Conservation (phyloP, 495 filamentous ascomycete species). For the Hypoxylon rickii region DNA sequence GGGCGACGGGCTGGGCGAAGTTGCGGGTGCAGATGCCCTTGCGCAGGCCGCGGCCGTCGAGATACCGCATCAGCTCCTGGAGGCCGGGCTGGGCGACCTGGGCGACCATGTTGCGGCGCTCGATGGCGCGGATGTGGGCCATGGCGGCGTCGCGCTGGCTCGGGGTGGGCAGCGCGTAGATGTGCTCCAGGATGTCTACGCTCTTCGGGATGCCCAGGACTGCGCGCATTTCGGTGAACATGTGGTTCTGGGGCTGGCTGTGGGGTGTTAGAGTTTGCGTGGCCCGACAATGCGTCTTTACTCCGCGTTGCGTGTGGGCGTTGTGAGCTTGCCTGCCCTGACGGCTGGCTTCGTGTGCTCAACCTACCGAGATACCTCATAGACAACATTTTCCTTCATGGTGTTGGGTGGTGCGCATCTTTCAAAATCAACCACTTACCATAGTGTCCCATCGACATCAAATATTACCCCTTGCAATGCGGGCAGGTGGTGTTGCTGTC, state of each 20-base stretch:
- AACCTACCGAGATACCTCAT: too few relatives aligned
- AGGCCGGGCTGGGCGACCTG: conserved; percentile 85
- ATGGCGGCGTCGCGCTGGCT: conserved; percentile 66
- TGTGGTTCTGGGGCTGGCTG: conserved; percentile 89
- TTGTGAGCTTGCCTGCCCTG: not conserved
- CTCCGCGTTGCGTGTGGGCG: not conserved
- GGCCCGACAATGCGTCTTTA: too few relatives aligned
- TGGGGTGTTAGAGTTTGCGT: not conserved
- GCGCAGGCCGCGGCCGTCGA: conserved; percentile 65
- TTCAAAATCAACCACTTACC: conserved; percentile 56
- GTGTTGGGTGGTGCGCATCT: too few relatives aligned
- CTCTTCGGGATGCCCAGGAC: conserved; percentile 65
- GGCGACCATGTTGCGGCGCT: conserved; percentile 73
- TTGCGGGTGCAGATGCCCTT: conserved; percentile 94
- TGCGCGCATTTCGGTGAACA: conserved; percentile 86
- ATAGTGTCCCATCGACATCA: conserved; percentile 93
- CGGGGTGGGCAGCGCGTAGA: conserved; percentile 68
- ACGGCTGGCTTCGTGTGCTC: too few relatives aligned
- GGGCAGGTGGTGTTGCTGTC: conserved; percentile 47
- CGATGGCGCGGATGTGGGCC: conserved; percentile 74
- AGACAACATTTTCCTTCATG: too few relatives aligned
- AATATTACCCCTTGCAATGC: conserved; percentile 83
- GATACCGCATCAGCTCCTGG: conserved; percentile 72
- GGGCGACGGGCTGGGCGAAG: conserved; percentile 70
- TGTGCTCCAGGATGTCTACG: conserved; percentile 85